Evolutionary conservation across 305 asterid genomes (phyloP), one percentile per base, ranked within the genome.

Genomic region (Fraxinus albicans): DNA sequence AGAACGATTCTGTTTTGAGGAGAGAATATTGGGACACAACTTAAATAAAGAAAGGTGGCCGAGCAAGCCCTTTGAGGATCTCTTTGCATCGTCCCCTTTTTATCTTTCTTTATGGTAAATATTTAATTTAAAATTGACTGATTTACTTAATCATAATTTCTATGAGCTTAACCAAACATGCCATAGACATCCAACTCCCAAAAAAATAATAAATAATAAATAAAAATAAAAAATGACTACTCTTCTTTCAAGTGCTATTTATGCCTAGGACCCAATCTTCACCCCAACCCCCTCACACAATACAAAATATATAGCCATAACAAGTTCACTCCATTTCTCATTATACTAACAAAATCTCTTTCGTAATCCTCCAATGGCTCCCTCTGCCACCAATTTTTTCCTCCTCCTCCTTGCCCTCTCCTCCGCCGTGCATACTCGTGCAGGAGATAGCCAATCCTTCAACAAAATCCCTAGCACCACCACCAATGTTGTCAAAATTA

Each of bases 371-470:
- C 53, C 88, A 89, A 90, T 94, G 97, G 93, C 96, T 81, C 53
- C 87, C 88, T 53, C 79, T 2, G 86, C 92, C 88, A 88, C 81
- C 60, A 67, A 77, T 38, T 6, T 85, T 29, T 88, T 86, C 85
- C 47, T 91, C 86, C 69, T 70, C 76, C 83, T 92, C 84, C 84
- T 90, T 1, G 38, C 88, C 73, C 89, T 91, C 80, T 38, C 88
- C 2, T 85, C 88, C 67, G 85, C 90, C 1, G 53, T 79, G 10
- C 89, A 79, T 1, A 82, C 86, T 77, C 91, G 89, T 63, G 98
- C 98, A 47, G 86, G 97, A 77, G 98, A 90, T 3, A 88, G 92
- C 85, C 98, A 92, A 67, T 86, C 84, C 80, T 95, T 95, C 92
- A 91, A 89, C 97, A 94, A 95, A 85, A 55, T 91, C 85, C 90